phyloP scores from a whole-genome alignment of 805 yeast species.

The Candida cerambycidarum region DNA sequence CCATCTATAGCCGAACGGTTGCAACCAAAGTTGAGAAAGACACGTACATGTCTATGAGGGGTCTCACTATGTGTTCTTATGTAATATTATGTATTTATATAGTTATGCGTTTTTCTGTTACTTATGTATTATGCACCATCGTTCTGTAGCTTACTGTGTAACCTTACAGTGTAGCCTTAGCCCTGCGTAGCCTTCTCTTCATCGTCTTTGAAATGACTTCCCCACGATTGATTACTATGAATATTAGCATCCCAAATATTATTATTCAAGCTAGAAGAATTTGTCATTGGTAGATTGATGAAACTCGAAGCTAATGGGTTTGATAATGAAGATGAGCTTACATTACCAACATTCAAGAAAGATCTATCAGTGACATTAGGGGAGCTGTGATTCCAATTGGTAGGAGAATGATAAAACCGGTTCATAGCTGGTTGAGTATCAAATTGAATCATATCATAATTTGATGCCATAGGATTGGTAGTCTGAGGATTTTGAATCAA shows the following conservation, averaged over 20 bases:
- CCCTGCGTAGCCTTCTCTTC: background rate
- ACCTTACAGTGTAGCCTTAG: too few species aligned
- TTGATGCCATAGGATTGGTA: background rate
- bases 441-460: background rate
- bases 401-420: background rate
- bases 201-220: background rate
- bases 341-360: constrained; percentile 4
- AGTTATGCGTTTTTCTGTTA: too few species aligned
- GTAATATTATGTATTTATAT: too few species aligned
- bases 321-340: constrained; percentile 1
- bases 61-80: too few species aligned
- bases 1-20: constrained; percentile 4
- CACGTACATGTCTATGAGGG: too few species aligned
- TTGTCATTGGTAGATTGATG: constrained; percentile 4
- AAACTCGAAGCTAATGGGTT: constrained; percentile 1
- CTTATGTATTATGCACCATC: too few species aligned
- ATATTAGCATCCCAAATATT: constrained; percentile 12
- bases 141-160: too few species aligned
- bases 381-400: constrained; percentile 5
- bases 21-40: too few species aligned
- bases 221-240: constrained; percentile 7
- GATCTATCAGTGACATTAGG: constrained; percentile 7
- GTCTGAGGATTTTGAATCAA: background rate
- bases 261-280: constrained; percentile 3
- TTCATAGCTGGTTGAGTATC: constrained; percentile 1